Conservation (phyloP, 2,329 filamentous ascomycete species). For the Pseudogymnoascus sp. region DNA sequence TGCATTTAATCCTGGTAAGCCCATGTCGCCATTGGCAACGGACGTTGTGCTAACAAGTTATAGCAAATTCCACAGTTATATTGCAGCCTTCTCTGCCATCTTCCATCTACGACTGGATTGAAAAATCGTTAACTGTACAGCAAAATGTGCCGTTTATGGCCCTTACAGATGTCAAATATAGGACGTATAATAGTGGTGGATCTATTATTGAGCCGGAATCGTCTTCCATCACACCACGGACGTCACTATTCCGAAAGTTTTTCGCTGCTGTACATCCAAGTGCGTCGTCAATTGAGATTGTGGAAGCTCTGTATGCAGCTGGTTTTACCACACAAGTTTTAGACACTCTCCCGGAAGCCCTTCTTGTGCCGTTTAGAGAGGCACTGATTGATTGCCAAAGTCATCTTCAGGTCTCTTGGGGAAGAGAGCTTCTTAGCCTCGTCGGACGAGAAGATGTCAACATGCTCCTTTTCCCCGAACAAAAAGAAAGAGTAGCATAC, state of each 20-base stretch:
- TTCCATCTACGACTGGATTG: constrained; percentile 50
- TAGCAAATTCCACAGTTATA: constrained; percentile 25
- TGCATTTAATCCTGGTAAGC: constrained; percentile 39
- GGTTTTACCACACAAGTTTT: constrained; percentile 61
- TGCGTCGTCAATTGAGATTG: constrained; percentile 51
- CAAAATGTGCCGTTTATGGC: constrained; percentile 38
- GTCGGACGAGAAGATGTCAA: constrained; percentile 77
- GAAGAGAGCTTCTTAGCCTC: constrained; percentile 60
- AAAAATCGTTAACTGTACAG: constrained; percentile 31
- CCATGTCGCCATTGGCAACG: not conserved
- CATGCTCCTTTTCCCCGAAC: constrained; percentile 49
- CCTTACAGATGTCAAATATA: constrained; percentile 36
- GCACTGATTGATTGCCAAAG: constrained; percentile 76
- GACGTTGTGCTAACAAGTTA: not conserved
- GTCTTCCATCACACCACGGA: constrained; percentile 48
- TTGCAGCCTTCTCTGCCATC: constrained; percentile 47
- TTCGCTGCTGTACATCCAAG: constrained; percentile 49
- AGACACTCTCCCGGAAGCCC: constrained; percentile 76
- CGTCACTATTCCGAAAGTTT: constrained; percentile 60
- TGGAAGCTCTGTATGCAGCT: constrained; percentile 65
- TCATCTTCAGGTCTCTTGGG: constrained; percentile 73
- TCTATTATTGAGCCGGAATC: not conserved
- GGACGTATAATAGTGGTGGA: not conserved
- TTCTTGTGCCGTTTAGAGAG: constrained; percentile 75
- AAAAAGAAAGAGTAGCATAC: constrained; percentile 29